Evolutionary conservation across 148 eudicot species (phyloP).

Genomic region (Cornus kousa): DNA sequence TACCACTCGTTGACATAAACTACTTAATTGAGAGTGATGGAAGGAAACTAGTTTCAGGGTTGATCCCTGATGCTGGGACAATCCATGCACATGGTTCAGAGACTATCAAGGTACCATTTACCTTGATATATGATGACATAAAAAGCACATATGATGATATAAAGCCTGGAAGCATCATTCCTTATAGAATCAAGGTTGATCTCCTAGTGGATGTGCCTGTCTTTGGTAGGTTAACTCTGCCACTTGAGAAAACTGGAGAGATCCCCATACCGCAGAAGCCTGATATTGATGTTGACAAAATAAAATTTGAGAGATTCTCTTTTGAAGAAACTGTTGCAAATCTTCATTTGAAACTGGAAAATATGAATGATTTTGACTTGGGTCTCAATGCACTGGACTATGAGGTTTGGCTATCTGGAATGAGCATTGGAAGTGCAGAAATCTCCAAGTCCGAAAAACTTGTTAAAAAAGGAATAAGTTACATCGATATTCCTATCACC

Average conservation of each 20-base stretch:
- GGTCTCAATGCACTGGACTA: constrained; percentile 76
- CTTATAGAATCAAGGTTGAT: constrained; percentile 79
- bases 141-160: constrained; percentile 72
- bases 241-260: constrained; percentile 87
- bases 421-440: constrained; percentile 78
- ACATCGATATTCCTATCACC: constrained; percentile 67
- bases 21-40: constrained; percentile 89
- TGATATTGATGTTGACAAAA: constrained; percentile 85
- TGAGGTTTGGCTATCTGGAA: constrained; percentile 79
- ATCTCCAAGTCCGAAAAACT: constrained; percentile 58
- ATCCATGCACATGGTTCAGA: constrained; percentile 94
- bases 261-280: constrained; percentile 96
- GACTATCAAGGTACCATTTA: constrained; percentile 81
- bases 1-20: constrained; percentile 90
- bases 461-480: constrained; percentile 54
- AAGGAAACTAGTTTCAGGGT: constrained; percentile 82
- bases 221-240: constrained; percentile 83
- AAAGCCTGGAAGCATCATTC: constrained; percentile 87
- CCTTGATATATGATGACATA: constrained; percentile 76
- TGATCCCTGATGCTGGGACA: constrained; percentile 95
- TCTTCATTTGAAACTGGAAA: constrained; percentile 79
- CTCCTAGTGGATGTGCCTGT: constrained; percentile 87
- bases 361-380: constrained; percentile 90
- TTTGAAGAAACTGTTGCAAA: constrained; percentile 83
- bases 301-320: constrained; percentile 76